A percentile compares a stretch with the other conserved stretches of the same genome.
Conservation (phyloP, 495 filamentous ascomycete genomes). For the Aspergillus sclerotioniger region DNA sequence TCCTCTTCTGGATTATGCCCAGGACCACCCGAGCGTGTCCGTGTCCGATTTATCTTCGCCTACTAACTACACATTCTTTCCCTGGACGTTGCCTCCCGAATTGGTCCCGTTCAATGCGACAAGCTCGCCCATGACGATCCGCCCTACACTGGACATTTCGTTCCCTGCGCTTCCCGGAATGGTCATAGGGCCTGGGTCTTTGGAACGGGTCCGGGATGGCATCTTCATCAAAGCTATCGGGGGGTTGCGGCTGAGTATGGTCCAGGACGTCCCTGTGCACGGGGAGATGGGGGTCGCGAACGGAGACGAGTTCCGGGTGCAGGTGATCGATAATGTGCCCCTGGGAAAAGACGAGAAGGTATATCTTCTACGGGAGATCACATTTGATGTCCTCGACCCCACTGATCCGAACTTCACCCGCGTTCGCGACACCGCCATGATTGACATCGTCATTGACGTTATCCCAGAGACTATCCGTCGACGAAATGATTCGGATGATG, state of each 20-base stretch:
- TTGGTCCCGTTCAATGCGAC: conserved; percentile 72
- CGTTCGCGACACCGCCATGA: conserved; percentile 64
- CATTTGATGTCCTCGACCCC: conserved; percentile 66
- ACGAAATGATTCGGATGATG: conserved; percentile 40
- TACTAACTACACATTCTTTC: conserved; percentile 81
- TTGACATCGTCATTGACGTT: conserved; percentile 70
- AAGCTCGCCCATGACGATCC: conserved; percentile 61
- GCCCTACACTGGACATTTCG: conserved; percentile 70
- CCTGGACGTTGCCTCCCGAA: conserved; percentile 81
- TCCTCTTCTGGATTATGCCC: conserved; percentile 49
- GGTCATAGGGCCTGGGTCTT: conserved; percentile 45
- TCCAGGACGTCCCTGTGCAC: conserved; percentile 57
- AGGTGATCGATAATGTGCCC: conserved; percentile 73
- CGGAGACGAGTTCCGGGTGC: conserved; percentile 61
- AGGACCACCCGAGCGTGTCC: conserved; percentile 53
- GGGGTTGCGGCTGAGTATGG: conserved; percentile 75
- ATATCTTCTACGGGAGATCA: conserved; percentile 71
- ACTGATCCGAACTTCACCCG: conserved; percentile 82
- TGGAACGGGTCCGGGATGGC: conserved; percentile 68
- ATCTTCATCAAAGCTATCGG: conserved; percentile 76
- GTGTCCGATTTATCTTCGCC: conserved; percentile 60
- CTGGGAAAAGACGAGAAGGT: conserved; percentile 90
- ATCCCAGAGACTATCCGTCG: conserved; percentile 37
- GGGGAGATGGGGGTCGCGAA: conserved; percentile 31
- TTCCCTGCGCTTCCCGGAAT: conserved; percentile 69